Base-by-base conservation (phyloP, 2,329 filamentous ascomycete genomes). In the Endoconidiophora polonica region DNA sequence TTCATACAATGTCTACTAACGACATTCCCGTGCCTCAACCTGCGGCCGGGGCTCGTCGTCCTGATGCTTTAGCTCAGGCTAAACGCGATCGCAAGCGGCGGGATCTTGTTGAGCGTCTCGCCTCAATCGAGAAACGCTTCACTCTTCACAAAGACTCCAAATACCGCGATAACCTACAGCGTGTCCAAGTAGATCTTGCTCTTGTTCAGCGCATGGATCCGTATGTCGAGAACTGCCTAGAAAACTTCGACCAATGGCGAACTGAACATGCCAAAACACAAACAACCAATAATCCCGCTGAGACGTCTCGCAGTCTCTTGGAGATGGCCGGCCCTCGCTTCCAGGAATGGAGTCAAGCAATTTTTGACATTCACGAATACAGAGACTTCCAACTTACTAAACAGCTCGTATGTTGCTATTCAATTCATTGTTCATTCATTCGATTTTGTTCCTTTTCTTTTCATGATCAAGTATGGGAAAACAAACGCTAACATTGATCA, bases 41-140 rank as follows among this genome's bases (percentile, higher is more conserved):
- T 4, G 58, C 55, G 42, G 46, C 53, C 37, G 60, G 61, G 51
- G 54, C 59, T 55, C 62, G 66, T 49, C 61, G 62, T 50, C 63
- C 62, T 46, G 66, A 66, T 50, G 62, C 56, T 33, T 44, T 60
- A n/a, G 59, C 68, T n/a, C 70, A 71, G 55, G 90, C 86, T 39
- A 95, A 95, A 69, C 78, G 86, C 64, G 90, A 96, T 67, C 91
- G 93, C 65, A 81, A 88, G 61, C 81, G 87, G 55, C 85, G 85
- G 59, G 79, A 81, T 59, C 77, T 95, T 54, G 77, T 80, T 57
- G 87, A 94, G 54, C 81, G 83, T 55, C 75, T 94, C 5, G 74
- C 77, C 39, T 76, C 79, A 50, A 79, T 95, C 65, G 79, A 81
- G 49, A 77, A 82, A 49, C 79, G 80, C 56, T 90, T 94, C 65